These are phyloP conservation scores for Platismatia glauca DNA, from an alignment of 495 filamentous ascomycete species.

Conservation along the genomic window DNA sequence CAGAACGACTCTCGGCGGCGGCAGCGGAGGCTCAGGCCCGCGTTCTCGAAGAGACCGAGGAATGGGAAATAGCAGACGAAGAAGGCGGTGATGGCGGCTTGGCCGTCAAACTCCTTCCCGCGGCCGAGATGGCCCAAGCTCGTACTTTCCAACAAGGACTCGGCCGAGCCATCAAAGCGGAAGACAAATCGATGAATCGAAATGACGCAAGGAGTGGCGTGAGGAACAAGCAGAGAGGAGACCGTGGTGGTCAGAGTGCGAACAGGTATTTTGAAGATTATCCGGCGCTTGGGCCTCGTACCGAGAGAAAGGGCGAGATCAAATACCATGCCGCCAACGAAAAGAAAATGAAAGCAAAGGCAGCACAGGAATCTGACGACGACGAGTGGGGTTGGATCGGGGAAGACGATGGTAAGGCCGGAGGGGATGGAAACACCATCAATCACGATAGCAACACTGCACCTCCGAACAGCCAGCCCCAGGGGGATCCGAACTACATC, in stretches of 20 bases:
- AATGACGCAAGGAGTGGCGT: background rate
- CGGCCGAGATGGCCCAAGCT: constrained; percentile 1
- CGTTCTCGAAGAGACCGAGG: constrained; percentile 23
- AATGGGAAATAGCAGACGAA: constrained; percentile 26
- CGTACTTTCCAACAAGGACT: constrained; percentile 9
- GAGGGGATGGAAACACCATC: background rate
- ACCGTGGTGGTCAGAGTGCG: background rate
- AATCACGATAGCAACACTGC: background rate
- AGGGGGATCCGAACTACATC: background rate
- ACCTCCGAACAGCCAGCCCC: background rate
- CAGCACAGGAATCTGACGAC: background rate
- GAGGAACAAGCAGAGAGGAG: background rate
- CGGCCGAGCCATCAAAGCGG: constrained; percentile 14
- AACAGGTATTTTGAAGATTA: background rate
- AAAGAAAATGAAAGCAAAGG: constrained; percentile 5
- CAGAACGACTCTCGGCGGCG: constrained; percentile 8
- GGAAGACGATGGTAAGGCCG: background rate
- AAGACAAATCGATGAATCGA: constrained; percentile 5
- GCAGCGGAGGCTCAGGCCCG: constrained; percentile 21
- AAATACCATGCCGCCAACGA: constrained; percentile 10
- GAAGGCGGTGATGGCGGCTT: constrained; percentile 25
- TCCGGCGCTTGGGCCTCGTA: background rate
- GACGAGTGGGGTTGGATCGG: background rate
- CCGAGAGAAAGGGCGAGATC: constrained; percentile 6
- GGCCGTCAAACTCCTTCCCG: constrained; percentile 8